Percentiles rank a stretch among this genome's conserved stretches.
These are phyloP conservation scores for Fremontodendron californicum DNA, from an alignment of 345 rosid species.

Conservation along the genomic window DNA sequence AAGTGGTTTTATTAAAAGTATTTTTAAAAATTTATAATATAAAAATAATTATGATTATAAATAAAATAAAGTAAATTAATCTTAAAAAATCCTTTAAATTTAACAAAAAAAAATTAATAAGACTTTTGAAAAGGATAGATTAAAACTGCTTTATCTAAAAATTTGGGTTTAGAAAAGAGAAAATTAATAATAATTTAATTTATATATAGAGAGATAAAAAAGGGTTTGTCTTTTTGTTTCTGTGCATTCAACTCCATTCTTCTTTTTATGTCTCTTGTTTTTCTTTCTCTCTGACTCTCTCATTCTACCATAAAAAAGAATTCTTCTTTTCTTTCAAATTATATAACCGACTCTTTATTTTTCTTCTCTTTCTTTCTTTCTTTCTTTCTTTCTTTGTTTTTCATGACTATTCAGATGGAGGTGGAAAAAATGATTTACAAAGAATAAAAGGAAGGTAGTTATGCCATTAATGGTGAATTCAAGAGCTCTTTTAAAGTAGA, in stretches of 20 bases:
- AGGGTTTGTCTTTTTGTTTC: constrained; percentile 41
- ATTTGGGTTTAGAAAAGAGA: constrained; percentile 6
- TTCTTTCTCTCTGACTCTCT: neutral
- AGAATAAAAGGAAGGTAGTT: constrained; percentile 28
- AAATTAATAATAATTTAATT: constrained; percentile 18
- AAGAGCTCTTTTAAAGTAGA: constrained; percentile 14
- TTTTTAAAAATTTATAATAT: too few species aligned
- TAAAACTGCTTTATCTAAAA: constrained; percentile 52
- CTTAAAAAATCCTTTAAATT: too few species aligned
- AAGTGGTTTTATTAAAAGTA: neutral
- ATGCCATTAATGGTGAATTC: constrained; percentile 40
- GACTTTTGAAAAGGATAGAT: constrained; percentile 33
- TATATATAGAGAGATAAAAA: constrained; percentile 24
- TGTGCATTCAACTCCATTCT: constrained; percentile 33
- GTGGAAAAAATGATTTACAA: constrained; percentile 30
- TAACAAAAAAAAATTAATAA: too few species aligned
- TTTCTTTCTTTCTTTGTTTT: too few species aligned
- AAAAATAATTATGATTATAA: too few species aligned
- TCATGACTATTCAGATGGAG: constrained; percentile 9
- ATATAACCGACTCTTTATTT: constrained; percentile 35
- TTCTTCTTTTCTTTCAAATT: constrained; percentile 6
- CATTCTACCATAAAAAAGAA: constrained; percentile 16
- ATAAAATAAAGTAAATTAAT: too few species aligned
- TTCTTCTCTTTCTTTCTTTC: constrained; percentile 19
- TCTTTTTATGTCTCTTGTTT: constrained; percentile 14